phyloP scores from a whole-genome alignment of 306 rosid species.

The Pachyrhizus erosus region DNA sequence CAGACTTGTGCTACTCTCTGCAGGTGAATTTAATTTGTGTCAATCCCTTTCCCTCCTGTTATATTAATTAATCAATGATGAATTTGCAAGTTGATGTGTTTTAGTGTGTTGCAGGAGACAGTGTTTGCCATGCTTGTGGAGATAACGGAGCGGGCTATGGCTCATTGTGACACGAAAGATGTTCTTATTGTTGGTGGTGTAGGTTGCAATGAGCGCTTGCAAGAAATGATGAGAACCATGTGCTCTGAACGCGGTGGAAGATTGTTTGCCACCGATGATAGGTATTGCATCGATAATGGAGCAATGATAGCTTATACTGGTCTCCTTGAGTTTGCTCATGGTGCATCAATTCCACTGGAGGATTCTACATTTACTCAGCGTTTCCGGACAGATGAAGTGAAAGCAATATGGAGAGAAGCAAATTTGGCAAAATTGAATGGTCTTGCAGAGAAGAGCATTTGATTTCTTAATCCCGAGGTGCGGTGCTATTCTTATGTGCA shows the following conservation, averaged over 20 bases:
- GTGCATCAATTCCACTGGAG: conserved; percentile 66
- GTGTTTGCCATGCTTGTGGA: conserved; percentile 94
- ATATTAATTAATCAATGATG: background rate
- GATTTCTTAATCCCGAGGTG: conserved; percentile 44
- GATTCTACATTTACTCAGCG: conserved; percentile 87
- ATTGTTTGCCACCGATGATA: conserved; percentile 90
- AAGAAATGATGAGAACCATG: conserved; percentile 96
- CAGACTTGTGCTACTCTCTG: conserved; percentile 92
- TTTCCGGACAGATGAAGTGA: conserved; percentile 92
- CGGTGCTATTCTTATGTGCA: background rate
- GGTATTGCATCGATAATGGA: conserved; percentile 91
- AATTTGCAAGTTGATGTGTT: conserved; percentile 33
- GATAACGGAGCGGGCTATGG: conserved; percentile 96
- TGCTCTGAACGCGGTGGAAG: conserved; percentile 89
- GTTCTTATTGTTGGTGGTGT: conserved; percentile 96
- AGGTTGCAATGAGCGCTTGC: conserved; percentile 88
- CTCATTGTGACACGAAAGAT: conserved; percentile 89
- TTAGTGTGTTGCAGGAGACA: conserved; percentile 63
- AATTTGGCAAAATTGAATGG: conserved; percentile 40
- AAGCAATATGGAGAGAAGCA: conserved; percentile 86
- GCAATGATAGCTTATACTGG: conserved; percentile 98
- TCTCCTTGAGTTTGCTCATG: conserved; percentile 83
- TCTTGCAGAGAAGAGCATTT: conserved; percentile 41
- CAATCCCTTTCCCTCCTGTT: background rate
- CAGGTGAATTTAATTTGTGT: conserved; percentile 58